A percentile compares a stretch with the other conserved stretches of the same genome.
Conservation (phyloP, 2,329 filamentous ascomycete genomes). For the Cordyceps javanica region DNA sequence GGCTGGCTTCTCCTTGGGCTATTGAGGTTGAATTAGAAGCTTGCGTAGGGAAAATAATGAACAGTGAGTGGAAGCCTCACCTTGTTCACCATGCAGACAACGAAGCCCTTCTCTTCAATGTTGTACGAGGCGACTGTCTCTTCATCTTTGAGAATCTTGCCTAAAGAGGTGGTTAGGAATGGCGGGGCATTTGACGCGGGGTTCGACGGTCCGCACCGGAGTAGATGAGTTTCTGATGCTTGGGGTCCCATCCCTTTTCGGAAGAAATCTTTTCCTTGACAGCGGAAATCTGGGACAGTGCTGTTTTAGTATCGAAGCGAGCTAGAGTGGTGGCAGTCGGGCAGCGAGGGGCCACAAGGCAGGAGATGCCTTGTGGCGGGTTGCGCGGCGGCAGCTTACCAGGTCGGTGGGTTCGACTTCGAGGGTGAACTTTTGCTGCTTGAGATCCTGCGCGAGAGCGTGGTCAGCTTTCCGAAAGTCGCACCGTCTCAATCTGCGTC, state of each 20-base stretch:
- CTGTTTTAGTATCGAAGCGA: conserved; percentile 3
- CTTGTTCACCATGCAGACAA: conserved; percentile 98
- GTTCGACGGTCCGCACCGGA: conserved; percentile 59
- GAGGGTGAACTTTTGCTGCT: conserved; percentile 97
- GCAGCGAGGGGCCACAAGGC: not conserved
- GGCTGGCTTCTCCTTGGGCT: conserved; percentile 60
- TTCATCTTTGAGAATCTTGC: conserved; percentile 97
- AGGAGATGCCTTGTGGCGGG: conserved; percentile 18
- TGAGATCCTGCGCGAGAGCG: conserved; percentile 65
- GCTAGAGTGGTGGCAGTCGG: not conserved
- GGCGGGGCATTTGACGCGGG: conserved; percentile 7
- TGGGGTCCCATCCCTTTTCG: conserved; percentile 91
- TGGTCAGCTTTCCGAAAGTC: not conserved
- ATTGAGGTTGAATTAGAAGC: conserved; percentile 13
- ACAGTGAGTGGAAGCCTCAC: conserved; percentile 41
- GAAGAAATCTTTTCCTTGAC: conserved; percentile 89
- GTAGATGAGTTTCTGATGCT: conserved; percentile 94
- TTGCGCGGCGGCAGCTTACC: conserved; percentile 52
- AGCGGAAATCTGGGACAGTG: conserved; percentile 60
- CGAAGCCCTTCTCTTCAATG: conserved; percentile 99
- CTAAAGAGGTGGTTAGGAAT: conserved; percentile 39
- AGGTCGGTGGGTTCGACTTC: conserved; percentile 90
- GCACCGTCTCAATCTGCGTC: not conserved
- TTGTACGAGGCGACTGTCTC: conserved; percentile 95
- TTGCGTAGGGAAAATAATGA: not conserved